Evolutionary conservation across 192 early-diverging fungal genomes (phyloP).

Genomic region (Lobosporangium transversale): DNA sequence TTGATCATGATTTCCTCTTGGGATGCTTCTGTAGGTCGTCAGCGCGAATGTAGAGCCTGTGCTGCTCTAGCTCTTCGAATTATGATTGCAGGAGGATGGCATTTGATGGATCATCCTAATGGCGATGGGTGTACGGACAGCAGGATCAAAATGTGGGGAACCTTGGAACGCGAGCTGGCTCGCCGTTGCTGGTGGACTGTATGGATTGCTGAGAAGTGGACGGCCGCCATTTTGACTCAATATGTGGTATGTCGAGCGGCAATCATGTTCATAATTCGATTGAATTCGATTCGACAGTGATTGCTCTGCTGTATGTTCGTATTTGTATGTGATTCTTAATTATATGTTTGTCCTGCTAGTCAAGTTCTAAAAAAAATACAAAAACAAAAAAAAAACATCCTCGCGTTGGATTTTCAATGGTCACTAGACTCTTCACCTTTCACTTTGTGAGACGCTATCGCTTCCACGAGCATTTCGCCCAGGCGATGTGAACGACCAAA

Average conservation of each 20-base stretch:
- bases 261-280: too few species aligned
- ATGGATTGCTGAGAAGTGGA: constrained; percentile 51
- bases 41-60: constrained; percentile 48
- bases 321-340: too few species aligned
- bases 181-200: constrained; percentile 52
- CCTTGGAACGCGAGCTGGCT: constrained; percentile 50
- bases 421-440: constrained; percentile 48
- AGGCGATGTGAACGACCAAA: constrained; percentile 28
- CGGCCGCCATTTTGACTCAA: constrained; percentile 43
- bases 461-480: constrained; percentile 41
- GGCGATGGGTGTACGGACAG: constrained; percentile 51
- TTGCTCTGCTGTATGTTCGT: too few species aligned
- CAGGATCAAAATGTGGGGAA: constrained; percentile 53
- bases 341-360: too few species aligned
- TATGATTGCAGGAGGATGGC: constrained; percentile 53
- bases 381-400: too few species aligned
- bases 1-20: constrained; percentile 49
- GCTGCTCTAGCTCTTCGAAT: constrained; percentile 45
- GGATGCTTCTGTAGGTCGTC: constrained; percentile 50
- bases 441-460: constrained; percentile 46
- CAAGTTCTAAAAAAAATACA: too few species aligned
- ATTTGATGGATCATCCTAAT: constrained; percentile 49
- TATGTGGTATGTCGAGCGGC: constrained; percentile 50
- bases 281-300: too few species aligned
- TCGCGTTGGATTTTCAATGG: too few species aligned